Evolutionary conservation across 352 stramenopile species (phyloP).

Genomic region (Phytopythium mirpurense): DNA sequence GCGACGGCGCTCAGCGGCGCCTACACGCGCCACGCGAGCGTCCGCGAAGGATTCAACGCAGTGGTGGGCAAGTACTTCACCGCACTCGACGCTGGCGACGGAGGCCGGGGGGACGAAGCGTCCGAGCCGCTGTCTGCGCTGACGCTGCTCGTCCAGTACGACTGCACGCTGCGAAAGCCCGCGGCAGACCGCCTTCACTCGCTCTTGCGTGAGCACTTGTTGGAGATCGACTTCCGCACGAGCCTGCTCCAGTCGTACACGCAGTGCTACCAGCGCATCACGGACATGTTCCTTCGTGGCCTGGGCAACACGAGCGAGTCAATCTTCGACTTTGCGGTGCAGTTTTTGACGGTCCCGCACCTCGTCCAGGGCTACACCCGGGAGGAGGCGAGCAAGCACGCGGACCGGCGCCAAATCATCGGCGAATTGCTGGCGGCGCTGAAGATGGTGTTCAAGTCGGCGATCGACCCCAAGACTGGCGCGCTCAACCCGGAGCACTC

Average conservation of each 20-base stretch:
- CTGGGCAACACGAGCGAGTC: conserved; percentile 80
- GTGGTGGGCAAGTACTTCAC: conserved; percentile 46
- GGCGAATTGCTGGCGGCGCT: conserved; percentile 54
- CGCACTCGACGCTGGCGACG: conserved; percentile 3
- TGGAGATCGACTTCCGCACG: conserved; percentile 62
- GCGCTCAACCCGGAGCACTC: conserved; percentile 70
- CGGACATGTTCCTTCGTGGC: conserved; percentile 67
- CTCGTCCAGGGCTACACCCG: conserved; percentile 76
- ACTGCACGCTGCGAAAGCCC: conserved; percentile 58
- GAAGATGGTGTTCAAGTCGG: conserved; percentile 55
- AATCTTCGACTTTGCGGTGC: conserved; percentile 87
- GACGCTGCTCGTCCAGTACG: conserved; percentile 57
- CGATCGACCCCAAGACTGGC: conserved; percentile 31
- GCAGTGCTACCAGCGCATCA: conserved; percentile 66
- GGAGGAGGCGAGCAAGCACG: conserved; percentile 38
- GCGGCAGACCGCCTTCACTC: conserved; percentile 51
- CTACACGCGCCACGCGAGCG: conserved; percentile 45
- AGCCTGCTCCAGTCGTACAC: conserved; percentile 77
- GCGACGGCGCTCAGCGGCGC: conserved; percentile 45
- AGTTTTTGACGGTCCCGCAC: conserved; percentile 81
- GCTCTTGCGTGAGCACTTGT: conserved; percentile 73
- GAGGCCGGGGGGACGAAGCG: not conserved
- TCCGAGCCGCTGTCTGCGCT: conserved; percentile 26
- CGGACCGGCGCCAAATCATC: conserved; percentile 54
- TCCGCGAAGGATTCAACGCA: conserved; percentile 56